Base-by-base conservation (phyloP, 1,284 basidiomycete genomes). In the Porphyrellus sp. region DNA sequence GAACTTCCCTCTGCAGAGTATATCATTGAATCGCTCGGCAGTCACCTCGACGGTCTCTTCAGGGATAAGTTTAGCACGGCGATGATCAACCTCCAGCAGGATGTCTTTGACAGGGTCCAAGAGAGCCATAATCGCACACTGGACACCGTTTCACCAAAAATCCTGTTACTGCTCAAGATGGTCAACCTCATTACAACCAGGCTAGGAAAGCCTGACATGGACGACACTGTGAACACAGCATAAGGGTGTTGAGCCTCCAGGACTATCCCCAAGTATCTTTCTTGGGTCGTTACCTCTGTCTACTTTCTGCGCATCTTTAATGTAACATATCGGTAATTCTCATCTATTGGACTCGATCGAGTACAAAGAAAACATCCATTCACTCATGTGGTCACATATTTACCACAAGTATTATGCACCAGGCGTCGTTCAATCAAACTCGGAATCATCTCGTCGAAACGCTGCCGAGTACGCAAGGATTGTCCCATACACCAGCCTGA, bases 401-500 rank as follows among this genome's bases (percentile, higher is more conserved):
- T 56, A 59, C 49, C 53, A 52, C 28, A 52, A 39, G 49, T 38
- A 41, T n/a, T 28, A 46, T 35, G 31, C 16, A 27, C 24, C 30
- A 30, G 35, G 18, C 8, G 18, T 46, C 38, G 18, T 21, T 50
- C 51, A 88, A 57, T 88, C 86, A 59, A 80, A 90, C 53, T 91
- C 89, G 21, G 85, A 84, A 28, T 82, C 78, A 41, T 88, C 87
- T 66, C 88, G 81, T 58, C 73, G 85, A 72, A 97, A 95, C 52
- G 85, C 86, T 37, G 91, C 90, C 41, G 86, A 81, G 68, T 95
- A 96, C 13, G 89, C 84, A 57, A 93, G 60, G 61, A 96, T 97
- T 11, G 97, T 99, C 5, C 89, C 92, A 68, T 99, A 99, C 2
- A 99, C 93, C 56, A 98, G 77, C 33, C 86, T 90, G 48, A 62